Base-by-base conservation (phyloP, 2,329 filamentous ascomycete species). In the Diaporthe ampelina region DNA sequence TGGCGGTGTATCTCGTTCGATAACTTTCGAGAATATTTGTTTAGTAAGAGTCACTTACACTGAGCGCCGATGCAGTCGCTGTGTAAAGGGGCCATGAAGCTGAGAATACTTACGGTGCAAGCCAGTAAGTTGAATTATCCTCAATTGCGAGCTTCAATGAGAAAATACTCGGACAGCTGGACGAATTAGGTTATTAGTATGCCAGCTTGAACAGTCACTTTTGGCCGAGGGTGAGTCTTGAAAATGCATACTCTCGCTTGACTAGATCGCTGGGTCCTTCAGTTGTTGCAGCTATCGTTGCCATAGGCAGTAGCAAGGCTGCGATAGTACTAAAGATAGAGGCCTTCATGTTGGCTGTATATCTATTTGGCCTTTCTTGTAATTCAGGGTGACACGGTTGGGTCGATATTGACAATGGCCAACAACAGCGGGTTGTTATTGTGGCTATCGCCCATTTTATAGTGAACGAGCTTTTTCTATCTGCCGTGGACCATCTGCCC, bases 51-150 rank as follows among this genome's bases (percentile, higher is more conserved):
- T 63, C 13, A 43, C 37, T 63, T 29, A 21, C 9, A 29, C 15
- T 63, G 24, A 7, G 24, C 0, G 58, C 21, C 4, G 58, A 45
- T 45, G 24, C 1, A 45, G 24, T 17, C 37, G 26, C n/a, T n/a
- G 57, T 45, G 13, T 29, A 21, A 29, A 17, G 29, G 29, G 37
- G 58, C n/a, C n/a, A 45, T 63, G 58, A 21, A 45, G 58, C 37
- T 29, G 58, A 7, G 8, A 29, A 29, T 45, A 63, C 58, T 45
- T 45, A 63, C 58, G 58, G 58, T 45, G 37, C 58, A 63, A 63
- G 58, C 58, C 58, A 63, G 58, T 63, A 63, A n/a, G 37, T 63
- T 29, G 58, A 63, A 63, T 63, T 45, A 24, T 63, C 58, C 24
- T 63, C 58, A 45, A 63, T 63, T 29, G 58, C 43, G 8, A 63